Evolutionary conservation across 176 grass and related monocot species (phyloP).

Genomic region (Zoysia japonica): DNA sequence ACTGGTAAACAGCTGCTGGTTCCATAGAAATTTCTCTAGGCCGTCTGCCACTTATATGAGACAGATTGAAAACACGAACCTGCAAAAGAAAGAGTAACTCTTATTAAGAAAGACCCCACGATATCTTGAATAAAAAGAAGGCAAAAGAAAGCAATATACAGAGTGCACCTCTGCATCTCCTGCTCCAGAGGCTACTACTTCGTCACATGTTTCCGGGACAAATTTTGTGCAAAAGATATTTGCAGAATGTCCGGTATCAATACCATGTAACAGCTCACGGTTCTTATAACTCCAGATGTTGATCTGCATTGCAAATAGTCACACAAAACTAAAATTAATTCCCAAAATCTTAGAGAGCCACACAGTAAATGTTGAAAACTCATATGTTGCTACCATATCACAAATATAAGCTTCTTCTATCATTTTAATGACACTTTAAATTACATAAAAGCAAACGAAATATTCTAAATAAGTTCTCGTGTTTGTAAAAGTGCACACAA

Average conservation of each 20-base stretch:
- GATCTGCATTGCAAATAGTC: conserved; percentile 61
- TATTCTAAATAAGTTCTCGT: background rate
- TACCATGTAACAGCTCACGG: conserved; percentile 68
- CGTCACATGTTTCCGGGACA: conserved; percentile 86
- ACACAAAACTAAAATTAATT: conserved; percentile 8
- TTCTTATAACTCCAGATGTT: conserved; percentile 88
- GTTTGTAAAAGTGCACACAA: background rate
- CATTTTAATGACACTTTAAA: background rate
- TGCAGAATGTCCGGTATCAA: conserved; percentile 81
- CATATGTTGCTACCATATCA: background rate
- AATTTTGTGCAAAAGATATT: conserved; percentile 98
- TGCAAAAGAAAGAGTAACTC: conserved; percentile 56
- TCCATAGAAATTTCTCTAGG: conserved; percentile 71
- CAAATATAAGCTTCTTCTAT: background rate
- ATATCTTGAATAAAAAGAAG: background rate
- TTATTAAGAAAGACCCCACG: background rate
- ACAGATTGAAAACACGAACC: conserved; percentile 95
- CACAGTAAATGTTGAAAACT: conserved; percentile 9
- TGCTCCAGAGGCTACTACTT: conserved; percentile 85
- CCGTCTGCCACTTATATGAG: conserved; percentile 57
- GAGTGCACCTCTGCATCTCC: conserved; percentile 79
- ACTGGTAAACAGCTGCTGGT: conserved; percentile 75
- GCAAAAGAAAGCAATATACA: background rate
- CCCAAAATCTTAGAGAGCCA: conserved; percentile 28
- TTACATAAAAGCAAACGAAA: conserved; percentile 1